A percentile compares a stretch with the other conserved stretches of the same genome.
These are phyloP conservation scores for Cytospora schulzeri DNA, from an alignment of 2,329 filamentous ascomycete species.

Conservation along the genomic window DNA sequence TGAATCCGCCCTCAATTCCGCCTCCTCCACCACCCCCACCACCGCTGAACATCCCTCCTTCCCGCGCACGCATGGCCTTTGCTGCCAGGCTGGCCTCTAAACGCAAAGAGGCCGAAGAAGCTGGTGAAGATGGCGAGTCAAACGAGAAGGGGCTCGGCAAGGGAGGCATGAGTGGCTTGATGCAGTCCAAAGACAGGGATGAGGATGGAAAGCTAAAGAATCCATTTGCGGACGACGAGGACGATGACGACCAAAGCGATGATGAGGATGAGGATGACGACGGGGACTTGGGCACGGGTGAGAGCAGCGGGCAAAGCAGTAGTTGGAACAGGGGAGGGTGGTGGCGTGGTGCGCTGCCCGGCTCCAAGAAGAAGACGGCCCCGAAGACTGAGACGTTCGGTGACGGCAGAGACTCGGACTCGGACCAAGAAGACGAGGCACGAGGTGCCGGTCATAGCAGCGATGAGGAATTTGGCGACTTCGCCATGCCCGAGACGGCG, in stretches of 20 bases:
- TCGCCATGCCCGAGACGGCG: slow-evolving; percentile 63
- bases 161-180: slow-evolving; percentile 21
- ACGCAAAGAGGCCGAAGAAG: slow-evolving; percentile 51
- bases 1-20: slow-evolving; percentile 60
- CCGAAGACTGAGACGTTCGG: slow-evolving; percentile 38
- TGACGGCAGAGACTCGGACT: slow-evolving; percentile 41
- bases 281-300: slow-evolving; percentile 39
- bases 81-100: slow-evolving; percentile 83
- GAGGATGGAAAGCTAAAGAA: slow-evolving; percentile 43
- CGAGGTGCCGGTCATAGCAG: slow-evolving; percentile 52
- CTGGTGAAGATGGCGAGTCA: slow-evolving; percentile 42
- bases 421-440: slow-evolving; percentile 44
- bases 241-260: slow-evolving; percentile 51
- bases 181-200: slow-evolving; percentile 15
- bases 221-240: slow-evolving; percentile 61
- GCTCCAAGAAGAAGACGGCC: slow-evolving; percentile 24
- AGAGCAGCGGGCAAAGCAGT: slow-evolving; percentile 34
- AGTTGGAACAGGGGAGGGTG: slow-evolving; percentile 41
- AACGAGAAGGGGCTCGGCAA: slow-evolving; percentile 30
- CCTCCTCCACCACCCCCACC: slow-evolving; percentile 69
- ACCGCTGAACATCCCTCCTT: slow-evolving; percentile 82
- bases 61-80: slow-evolving; percentile 83
- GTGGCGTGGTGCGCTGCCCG: slow-evolving; percentile 41
- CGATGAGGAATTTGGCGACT: slow-evolving; percentile 69
- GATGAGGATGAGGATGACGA: slow-evolving; percentile 53